These are phyloP conservation scores for Arachis hypogaea DNA, from an alignment of 306 rosid genomes.

Conservation along the genomic window DNA sequence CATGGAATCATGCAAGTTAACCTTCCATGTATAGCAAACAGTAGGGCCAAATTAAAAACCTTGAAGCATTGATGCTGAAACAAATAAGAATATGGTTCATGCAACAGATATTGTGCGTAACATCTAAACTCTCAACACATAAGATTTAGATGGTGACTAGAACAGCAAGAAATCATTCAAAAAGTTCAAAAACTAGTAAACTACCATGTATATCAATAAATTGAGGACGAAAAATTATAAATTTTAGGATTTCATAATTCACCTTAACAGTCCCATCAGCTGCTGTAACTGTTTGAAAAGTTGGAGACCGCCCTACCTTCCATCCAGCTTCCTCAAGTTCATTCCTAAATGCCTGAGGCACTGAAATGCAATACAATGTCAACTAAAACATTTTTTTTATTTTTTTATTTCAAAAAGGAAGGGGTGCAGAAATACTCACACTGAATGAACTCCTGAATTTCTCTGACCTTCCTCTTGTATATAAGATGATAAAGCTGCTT, in stretches of 20 bases:
- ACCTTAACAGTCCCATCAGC: slow-evolving; percentile 96
- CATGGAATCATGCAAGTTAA: slow-evolving; percentile 21
- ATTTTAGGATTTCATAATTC: neutral
- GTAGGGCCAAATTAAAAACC: slow-evolving; percentile 21
- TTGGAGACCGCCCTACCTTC: slow-evolving; percentile 89
- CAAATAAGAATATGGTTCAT: neutral
- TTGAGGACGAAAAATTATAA: neutral
- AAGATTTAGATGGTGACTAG: neutral
- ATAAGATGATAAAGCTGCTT: slow-evolving; percentile 88
- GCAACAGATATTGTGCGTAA: slow-evolving; percentile 4
- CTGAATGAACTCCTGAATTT: slow-evolving; percentile 70
- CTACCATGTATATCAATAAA: slow-evolving; percentile 16
- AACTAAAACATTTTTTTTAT: neutral
- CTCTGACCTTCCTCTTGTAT: slow-evolving; percentile 83
- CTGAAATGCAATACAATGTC: slow-evolving; percentile 56
- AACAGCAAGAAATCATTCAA: slow-evolving; percentile 20
- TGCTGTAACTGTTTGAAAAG: slow-evolving; percentile 67
- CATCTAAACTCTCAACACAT: slow-evolving; percentile 2
- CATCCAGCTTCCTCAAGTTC: slow-evolving; percentile 91
- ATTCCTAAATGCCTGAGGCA: slow-evolving; percentile 85
- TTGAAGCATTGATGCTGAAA: slow-evolving; percentile 8
- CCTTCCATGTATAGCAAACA: slow-evolving; percentile 1
- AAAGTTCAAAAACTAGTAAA: slow-evolving; percentile 12
- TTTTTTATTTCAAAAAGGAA: too few species aligned
- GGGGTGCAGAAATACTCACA: slow-evolving; percentile 44